A percentile compares a stretch with the other conserved stretches of the same genome.
Evolutionary conservation across 768 basidiomycete species (phyloP).

Genomic region (Exidia glandulosa): DNA sequence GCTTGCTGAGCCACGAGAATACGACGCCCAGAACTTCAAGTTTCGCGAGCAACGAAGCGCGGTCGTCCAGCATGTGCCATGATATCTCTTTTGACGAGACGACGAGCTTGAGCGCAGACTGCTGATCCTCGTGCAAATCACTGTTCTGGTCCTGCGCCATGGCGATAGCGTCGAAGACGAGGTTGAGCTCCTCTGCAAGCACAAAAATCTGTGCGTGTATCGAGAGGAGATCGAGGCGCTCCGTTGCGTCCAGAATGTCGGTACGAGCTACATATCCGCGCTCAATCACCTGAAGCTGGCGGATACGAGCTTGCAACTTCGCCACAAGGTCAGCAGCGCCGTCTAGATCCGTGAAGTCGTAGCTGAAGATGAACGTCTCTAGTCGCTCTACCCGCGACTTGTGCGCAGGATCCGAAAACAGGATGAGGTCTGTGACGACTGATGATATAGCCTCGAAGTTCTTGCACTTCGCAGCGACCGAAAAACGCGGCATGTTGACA

Average conservation of each 20-base stretch:
- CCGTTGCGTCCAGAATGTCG: constrained; percentile 21
- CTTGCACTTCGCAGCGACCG: constrained; percentile 70
- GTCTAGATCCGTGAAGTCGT: constrained; percentile 72
- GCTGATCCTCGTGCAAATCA: constrained; percentile 55
- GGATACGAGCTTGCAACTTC: constrained; percentile 61
- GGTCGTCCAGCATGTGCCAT: constrained; percentile 80
- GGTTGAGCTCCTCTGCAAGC: constrained; percentile 66
- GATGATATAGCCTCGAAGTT: constrained; percentile 81
- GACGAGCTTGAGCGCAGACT: constrained; percentile 70
- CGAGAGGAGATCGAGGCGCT: constrained; percentile 45
- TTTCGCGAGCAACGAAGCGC: constrained; percentile 67
- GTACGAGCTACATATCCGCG: constrained; percentile 23
- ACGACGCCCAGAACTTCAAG: constrained; percentile 69
- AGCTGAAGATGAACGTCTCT: constrained; percentile 73
- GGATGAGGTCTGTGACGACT: constrained; percentile 73
- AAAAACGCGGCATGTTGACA: constrained; percentile 75
- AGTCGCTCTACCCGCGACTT: constrained; percentile 67
- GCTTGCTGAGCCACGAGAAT: constrained; percentile 75
- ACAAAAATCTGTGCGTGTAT: constrained; percentile 63
- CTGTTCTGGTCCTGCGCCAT: constrained; percentile 62
- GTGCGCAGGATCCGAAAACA: constrained; percentile 83
- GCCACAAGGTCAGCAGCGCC: constrained; percentile 63
- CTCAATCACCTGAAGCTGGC: constrained; percentile 31
- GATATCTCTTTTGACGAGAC: constrained; percentile 79
- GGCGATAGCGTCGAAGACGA: constrained; percentile 79